phyloP scores from a whole-genome alignment of 306 rosid species.

The Castanospermum australe region DNA sequence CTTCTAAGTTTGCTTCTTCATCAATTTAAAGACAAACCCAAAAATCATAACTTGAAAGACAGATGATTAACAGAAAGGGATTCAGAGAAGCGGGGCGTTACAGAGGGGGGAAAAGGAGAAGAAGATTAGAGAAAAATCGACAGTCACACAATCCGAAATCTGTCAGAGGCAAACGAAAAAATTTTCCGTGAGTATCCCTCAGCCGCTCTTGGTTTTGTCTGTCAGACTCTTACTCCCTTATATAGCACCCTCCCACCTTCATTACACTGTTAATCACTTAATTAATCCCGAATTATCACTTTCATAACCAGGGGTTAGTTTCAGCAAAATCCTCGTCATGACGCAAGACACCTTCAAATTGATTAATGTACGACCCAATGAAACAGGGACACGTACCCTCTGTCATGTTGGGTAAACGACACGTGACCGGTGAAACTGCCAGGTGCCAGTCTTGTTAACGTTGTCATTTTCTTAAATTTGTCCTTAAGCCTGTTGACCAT shows the following conservation, averaged over 20 bases:
- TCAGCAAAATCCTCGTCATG: constrained; percentile 13
- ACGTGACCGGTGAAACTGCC: constrained; percentile 35
- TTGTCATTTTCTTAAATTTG: constrained; percentile 5
- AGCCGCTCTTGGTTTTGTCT: constrained; percentile 49
- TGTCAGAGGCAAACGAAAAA: not conserved
- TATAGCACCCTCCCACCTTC: constrained; percentile 36
- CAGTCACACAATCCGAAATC: not conserved
- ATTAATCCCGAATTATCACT: constrained; percentile 32
- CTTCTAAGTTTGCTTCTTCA: constrained; percentile 72
- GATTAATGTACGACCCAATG: not conserved
- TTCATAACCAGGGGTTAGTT: constrained; percentile 26
- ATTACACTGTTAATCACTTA: constrained; percentile 7
- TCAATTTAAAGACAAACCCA: constrained; percentile 72
- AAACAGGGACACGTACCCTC: not conserved
- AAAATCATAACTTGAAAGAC: constrained; percentile 83
- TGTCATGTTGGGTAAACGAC: not conserved
- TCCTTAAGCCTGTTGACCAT: constrained; percentile 39
- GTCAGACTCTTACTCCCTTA: not conserved
- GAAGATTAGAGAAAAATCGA: not conserved
- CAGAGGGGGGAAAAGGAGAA: constrained; percentile 45
- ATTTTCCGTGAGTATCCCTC: constrained; percentile 43
- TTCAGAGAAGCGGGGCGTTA: constrained; percentile 89
- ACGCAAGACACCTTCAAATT: constrained; percentile 22
- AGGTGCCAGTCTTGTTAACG: constrained; percentile 34
- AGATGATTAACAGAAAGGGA: constrained; percentile 99